These are phyloP conservation scores for Cordyceps cicadae DNA, from an alignment of 2,329 filamentous ascomycete genomes.

Conservation along the genomic window DNA sequence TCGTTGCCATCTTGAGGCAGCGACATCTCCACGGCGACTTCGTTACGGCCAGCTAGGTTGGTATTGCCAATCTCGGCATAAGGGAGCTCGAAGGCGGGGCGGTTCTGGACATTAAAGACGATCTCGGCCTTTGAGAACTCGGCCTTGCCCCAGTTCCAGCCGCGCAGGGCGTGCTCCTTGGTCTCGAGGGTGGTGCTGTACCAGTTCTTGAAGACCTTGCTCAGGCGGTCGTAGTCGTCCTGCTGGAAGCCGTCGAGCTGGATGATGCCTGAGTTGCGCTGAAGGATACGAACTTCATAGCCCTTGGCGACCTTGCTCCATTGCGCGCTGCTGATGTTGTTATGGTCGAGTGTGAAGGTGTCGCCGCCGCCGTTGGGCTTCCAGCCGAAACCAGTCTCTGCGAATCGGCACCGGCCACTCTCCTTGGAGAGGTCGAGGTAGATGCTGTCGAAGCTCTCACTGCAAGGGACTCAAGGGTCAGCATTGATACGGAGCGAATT, in stretches of 20 bases:
- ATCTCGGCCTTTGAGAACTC: conserved; percentile 95
- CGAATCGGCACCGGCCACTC: conserved; percentile 86
- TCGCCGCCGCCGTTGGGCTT: conserved; percentile 81
- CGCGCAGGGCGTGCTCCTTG: conserved; percentile 87
- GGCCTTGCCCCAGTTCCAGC: conserved; percentile 99
- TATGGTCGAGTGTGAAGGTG: conserved; percentile 85
- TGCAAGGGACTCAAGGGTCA: conserved; percentile 22
- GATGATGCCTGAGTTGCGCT: conserved; percentile 74
- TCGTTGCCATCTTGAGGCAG: conserved; percentile 63
- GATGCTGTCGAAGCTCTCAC: conserved; percentile 95
- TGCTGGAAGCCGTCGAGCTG: conserved; percentile 93
- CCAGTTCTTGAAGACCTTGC: conserved; percentile 95
- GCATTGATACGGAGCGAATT: not conserved
- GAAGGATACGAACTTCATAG: conserved; percentile 86
- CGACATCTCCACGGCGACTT: conserved; percentile 92
- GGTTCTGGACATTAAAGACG: conserved; percentile 92
- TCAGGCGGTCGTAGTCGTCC: conserved; percentile 86
- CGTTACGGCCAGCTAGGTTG: conserved; percentile 93
- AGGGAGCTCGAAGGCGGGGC: conserved; percentile 91
- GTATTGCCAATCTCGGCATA: conserved; percentile 98
- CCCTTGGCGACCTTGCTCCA: conserved; percentile 93
- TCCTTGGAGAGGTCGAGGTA: conserved; percentile 92
- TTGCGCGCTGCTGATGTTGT: conserved; percentile 77
- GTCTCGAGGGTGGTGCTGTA: conserved; percentile 89
- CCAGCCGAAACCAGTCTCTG: conserved; percentile 92